Evolutionary conservation across 2,329 filamentous ascomycete species (phyloP), one percentile per base, ranked within the genome.

Genomic region (Beauveria rudraprayagi): DNA sequence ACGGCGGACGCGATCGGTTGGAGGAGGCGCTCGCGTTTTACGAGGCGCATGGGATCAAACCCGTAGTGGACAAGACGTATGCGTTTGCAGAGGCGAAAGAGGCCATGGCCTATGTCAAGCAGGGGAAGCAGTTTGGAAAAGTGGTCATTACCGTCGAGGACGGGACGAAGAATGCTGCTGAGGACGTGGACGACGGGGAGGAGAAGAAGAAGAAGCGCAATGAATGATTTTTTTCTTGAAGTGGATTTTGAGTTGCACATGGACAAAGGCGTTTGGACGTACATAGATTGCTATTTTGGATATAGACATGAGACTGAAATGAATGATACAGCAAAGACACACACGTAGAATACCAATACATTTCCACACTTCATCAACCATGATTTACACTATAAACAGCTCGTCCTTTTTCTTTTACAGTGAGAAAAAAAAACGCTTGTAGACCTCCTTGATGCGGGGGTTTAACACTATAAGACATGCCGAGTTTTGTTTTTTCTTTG

Each of bases 121-220:
- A 73, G 44, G 79, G 82, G 41, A 77, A 76, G 64, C 82, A 85
- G 65, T 82, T 85, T 68, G 83, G 83, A 26, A 86, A 86, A 71
- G 75, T 85, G 34, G 75, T 80, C 9, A 73, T 85, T 60, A 78
- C 69, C 65, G 73, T 77, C 16, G 69, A 66, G 34, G 34, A 37
- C 34, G 34, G 34, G 11, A 14, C 34, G 34, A 37, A 10, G 67
- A 66, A 34, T 7, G 51, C 57, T 7, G 51, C 57, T 2, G 22
- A 17, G 17, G 53, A 22, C 5, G 34, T 14, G 11, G 34, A n/a
- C 7, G 56, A 51, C 16, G 56, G 10, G 4, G 56, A 11, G 0
- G n/a, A 41, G 16, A 41, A 50, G 30, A 16, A 41, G 16, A 41
- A 50, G 30, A 16, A 9, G 19, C 28, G 22, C 26, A 50, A n/a